Conservation (phyloP, 495 filamentous ascomycete genomes). For the Ascodesmis nigricans region DNA sequence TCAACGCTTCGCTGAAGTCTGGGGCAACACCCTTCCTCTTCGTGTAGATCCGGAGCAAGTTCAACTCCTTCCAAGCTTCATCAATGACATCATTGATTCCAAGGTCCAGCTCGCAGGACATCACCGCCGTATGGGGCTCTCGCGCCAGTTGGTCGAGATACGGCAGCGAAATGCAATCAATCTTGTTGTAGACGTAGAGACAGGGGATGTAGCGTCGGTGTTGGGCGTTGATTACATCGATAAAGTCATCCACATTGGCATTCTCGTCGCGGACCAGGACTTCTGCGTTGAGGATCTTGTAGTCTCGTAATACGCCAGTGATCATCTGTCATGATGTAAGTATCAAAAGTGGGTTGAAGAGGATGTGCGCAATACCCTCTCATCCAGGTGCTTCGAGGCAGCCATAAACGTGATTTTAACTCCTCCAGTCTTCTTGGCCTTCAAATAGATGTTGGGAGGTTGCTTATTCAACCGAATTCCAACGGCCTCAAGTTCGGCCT, state of each 20-base stretch:
- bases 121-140: slow-evolving; percentile 83
- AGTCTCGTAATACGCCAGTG: slow-evolving; percentile 87
- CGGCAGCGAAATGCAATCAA: slow-evolving; percentile 83
- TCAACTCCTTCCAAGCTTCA: slow-evolving; percentile 82
- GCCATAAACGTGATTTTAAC: slow-evolving; percentile 95
- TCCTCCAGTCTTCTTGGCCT: slow-evolving; percentile 85
- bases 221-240: slow-evolving; percentile 98
- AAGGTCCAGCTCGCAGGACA: slow-evolving; percentile 93
- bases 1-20: slow-evolving; percentile 79
- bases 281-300: slow-evolving; percentile 97
- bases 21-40: slow-evolving; percentile 89
- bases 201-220: slow-evolving; percentile 93
- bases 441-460: slow-evolving; percentile 98
- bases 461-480: slow-evolving; percentile 86
- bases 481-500: slow-evolving; percentile 87
- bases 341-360: no score
- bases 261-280: slow-evolving; percentile 88
- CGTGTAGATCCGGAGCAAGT: slow-evolving; percentile 81
- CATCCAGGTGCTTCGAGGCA: slow-evolving; percentile 74
- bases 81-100: slow-evolving; percentile 95
- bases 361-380: slow-evolving; percentile 48
- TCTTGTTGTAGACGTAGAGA: slow-evolving; percentile 99
- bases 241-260: slow-evolving; percentile 92
- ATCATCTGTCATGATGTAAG: no score
- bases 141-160: slow-evolving; percentile 80